phyloP scores from a whole-genome alignment of 2,329 filamentous ascomycete genomes.

The Penicillium sp. region DNA sequence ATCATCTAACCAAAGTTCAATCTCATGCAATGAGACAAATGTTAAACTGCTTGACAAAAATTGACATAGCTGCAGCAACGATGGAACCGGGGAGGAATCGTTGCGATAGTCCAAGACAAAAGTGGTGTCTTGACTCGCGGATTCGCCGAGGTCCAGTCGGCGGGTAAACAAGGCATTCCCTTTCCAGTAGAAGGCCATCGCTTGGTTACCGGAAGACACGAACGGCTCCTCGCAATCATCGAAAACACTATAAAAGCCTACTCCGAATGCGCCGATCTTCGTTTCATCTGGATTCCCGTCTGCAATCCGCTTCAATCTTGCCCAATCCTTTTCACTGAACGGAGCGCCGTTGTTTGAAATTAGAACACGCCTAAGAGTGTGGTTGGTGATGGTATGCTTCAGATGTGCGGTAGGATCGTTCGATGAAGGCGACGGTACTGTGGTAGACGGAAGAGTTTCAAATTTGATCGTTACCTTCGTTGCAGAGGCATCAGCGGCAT shows the following conservation, averaged over 20 bases:
- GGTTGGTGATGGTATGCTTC: constrained; percentile 78
- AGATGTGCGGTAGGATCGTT: constrained; percentile 68
- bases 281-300: constrained; percentile 98
- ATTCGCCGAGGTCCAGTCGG: constrained; percentile 69
- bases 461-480: constrained; percentile 86
- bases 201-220: constrained; percentile 84
- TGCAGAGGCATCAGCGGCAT: constrained; percentile 94
- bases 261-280: constrained; percentile 97
- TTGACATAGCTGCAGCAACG: constrained; percentile 79
- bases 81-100: constrained; percentile 78
- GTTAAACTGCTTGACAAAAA: constrained; percentile 94
- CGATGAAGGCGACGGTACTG: constrained; percentile 65
- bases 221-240: constrained; percentile 98
- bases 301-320: constrained; percentile 90
- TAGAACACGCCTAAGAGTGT: constrained; percentile 81
- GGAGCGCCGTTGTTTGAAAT: constrained; percentile 89
- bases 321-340: constrained; percentile 90
- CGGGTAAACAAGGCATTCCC: constrained; percentile 95
- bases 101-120: constrained; percentile 95
- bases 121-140: constrained; percentile 69
- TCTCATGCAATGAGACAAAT: constrained; percentile 82
- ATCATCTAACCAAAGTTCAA: constrained; percentile 89
- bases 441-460: constrained; percentile 82
- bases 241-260: constrained; percentile 98
- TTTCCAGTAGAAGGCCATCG: constrained; percentile 99